These are phyloP conservation scores for Plasmodium adleri DNA, from an alignment of 169 alveolate species.

Conservation along the genomic window DNA sequence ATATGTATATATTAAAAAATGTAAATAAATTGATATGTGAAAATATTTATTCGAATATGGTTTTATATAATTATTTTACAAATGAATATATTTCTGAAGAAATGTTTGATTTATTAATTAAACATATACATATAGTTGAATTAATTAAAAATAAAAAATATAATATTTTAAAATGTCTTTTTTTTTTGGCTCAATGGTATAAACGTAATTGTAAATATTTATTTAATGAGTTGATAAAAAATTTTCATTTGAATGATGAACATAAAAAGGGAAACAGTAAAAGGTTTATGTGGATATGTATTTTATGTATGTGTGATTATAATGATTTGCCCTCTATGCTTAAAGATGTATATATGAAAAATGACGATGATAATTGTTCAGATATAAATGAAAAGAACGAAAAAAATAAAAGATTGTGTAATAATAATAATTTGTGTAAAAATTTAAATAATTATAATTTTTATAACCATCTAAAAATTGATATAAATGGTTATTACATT, in stretches of 20 bases:
- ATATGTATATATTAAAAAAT: conserved; percentile 40
- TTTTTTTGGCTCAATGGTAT: conserved; percentile 47
- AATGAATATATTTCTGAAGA: conserved; percentile 57
- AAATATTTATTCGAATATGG: conserved; percentile 51
- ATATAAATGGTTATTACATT: conserved; percentile 52
- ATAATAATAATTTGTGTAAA: not conserved
- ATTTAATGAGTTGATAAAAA: conserved; percentile 8
- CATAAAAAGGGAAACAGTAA: not conserved
- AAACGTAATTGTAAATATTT: conserved; percentile 39
- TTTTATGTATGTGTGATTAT: conserved; percentile 53
- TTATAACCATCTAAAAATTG: conserved; percentile 53
- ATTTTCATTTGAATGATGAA: not conserved
- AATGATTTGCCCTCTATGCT: conserved; percentile 21
- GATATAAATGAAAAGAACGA: not conserved
- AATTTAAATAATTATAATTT: conserved; percentile 71
- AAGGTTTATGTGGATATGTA: conserved; percentile 67
- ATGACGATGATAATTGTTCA: not conserved
- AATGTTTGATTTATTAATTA: conserved; percentile 70
- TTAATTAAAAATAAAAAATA: conserved; percentile 34
- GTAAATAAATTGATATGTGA: conserved; percentile 53
- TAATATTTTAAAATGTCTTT: conserved; percentile 31
- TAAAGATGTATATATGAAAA: conserved; percentile 6
- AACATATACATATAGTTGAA: conserved; percentile 14
- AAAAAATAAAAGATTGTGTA: not conserved
- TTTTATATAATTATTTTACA: conserved; percentile 40